Conservation (phyloP, 805 yeast species). For the Blastobotrys mokoenaii region DNA sequence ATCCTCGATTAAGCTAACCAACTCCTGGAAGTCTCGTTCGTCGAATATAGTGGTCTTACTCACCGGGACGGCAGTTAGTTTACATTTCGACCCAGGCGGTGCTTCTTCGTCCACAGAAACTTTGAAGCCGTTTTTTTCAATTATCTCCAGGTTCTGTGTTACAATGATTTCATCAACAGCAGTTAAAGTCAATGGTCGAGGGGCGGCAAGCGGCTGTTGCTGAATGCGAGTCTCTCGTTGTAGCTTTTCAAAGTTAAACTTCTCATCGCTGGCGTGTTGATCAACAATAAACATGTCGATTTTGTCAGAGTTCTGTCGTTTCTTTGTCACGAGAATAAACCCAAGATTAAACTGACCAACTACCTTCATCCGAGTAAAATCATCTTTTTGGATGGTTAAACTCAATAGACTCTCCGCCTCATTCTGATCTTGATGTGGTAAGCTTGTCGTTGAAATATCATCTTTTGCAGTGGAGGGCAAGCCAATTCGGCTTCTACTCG, state of each 20-base stretch:
- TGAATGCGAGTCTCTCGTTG: constrained; percentile 49
- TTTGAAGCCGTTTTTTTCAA: constrained; percentile 72
- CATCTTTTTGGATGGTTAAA: constrained; percentile 57
- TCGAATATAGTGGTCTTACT: constrained; percentile 65
- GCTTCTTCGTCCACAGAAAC: constrained; percentile 41
- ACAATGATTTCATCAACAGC: constrained; percentile 72
- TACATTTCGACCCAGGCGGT: constrained; percentile 49
- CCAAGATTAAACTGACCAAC: constrained; percentile 96
- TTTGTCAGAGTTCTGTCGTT: constrained; percentile 9
- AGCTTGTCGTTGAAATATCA: too few relatives aligned
- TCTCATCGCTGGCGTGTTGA: constrained; percentile 98
- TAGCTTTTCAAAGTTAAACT: constrained; percentile 74
- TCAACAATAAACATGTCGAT: constrained; percentile 80
- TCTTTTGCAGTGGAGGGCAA: too few relatives aligned
- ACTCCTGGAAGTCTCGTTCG: constrained; percentile 59
- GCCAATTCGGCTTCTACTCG: too few relatives aligned
- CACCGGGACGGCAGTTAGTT: constrained; percentile 57
- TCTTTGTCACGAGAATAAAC: constrained; percentile 65
- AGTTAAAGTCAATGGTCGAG: constrained; percentile 51
- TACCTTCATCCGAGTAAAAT: constrained; percentile 65
- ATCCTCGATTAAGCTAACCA: constrained; percentile 58
- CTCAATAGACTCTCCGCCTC: constrained; percentile 54
- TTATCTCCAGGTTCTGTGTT: constrained; percentile 46
- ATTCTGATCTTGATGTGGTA: neutral
- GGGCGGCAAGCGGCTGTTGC: constrained; percentile 61